Percentiles rank a stretch among this genome's conserved stretches.
Conservation (phyloP, 2,329 filamentous ascomycete genomes). For the Epicoccum sorghinum region DNA sequence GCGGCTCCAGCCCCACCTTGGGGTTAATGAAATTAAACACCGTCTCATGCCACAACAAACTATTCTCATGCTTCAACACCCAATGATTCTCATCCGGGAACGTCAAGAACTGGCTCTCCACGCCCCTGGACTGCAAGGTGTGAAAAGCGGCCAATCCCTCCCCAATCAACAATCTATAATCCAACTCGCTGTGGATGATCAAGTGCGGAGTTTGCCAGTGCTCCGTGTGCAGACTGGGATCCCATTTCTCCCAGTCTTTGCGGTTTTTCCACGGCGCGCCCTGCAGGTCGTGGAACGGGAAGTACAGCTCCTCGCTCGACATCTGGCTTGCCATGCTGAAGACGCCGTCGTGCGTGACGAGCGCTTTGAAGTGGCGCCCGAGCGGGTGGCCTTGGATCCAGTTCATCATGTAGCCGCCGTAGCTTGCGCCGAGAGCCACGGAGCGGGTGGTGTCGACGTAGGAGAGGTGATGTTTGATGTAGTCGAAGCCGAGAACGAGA, state of each 20-base stretch:
- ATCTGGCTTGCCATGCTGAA: constrained; percentile 66
- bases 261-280: constrained; percentile 46
- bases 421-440: constrained; percentile 72
- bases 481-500: constrained; percentile 77
- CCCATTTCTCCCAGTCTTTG: constrained; percentile 62
- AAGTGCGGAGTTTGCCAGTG: constrained; percentile 89
- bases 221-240: constrained; percentile 60
- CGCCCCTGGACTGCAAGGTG: constrained; percentile 74
- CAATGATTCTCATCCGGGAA: constrained; percentile 84
- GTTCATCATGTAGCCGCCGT: constrained; percentile 60
- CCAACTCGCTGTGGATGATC: constrained; percentile 87
- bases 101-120: constrained; percentile 78
- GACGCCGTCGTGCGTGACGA: constrained; percentile 88
- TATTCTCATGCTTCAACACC: constrained; percentile 92
- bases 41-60: constrained; percentile 84
- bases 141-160: constrained; percentile 89
- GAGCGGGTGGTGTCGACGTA: constrained; percentile 73
- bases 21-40: constrained; percentile 79
- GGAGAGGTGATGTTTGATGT: constrained; percentile 68
- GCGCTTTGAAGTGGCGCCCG: constrained; percentile 82
- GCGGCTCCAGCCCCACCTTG: constrained; percentile 57
- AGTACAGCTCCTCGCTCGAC: constrained; percentile 59
- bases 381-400: constrained; percentile 91
- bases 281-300: constrained; percentile 55
- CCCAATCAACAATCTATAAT: constrained; percentile 84